Evolutionary conservation across 345 rosid species (phyloP).

Genomic region (Salix viminalis): DNA sequence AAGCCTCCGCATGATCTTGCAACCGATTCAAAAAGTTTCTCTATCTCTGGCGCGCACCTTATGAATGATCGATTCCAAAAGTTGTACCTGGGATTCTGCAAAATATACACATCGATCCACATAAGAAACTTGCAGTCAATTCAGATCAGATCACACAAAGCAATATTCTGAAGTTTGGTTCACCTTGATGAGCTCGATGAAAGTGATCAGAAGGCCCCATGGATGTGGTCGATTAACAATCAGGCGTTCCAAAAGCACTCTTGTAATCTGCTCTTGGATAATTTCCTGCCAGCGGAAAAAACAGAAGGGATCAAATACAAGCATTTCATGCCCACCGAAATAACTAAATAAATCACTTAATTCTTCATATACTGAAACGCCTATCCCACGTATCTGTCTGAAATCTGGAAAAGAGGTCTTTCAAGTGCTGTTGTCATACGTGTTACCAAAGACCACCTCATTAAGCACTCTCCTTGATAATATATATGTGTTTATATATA

Average conservation of each 20-base stretch:
- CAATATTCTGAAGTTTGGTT: background rate
- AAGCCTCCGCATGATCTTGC: slow-evolving; percentile 78
- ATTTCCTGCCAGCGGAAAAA: slow-evolving; percentile 52
- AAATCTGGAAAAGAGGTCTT: background rate
- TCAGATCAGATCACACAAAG: background rate
- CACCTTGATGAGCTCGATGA: slow-evolving; percentile 96
- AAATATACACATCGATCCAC: background rate
- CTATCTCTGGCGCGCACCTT: slow-evolving; percentile 87
- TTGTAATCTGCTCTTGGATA: slow-evolving; percentile 94
- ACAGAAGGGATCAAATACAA: background rate
- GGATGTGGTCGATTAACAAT: slow-evolving; percentile 96
- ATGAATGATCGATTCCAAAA: slow-evolving; percentile 79
- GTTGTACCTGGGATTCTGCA: slow-evolving; percentile 77
- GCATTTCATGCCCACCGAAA: background rate
- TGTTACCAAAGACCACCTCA: background rate
- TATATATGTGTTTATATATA: background rate
- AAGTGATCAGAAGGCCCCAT: slow-evolving; percentile 97
- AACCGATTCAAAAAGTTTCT: slow-evolving; percentile 76
- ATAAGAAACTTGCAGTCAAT: background rate
- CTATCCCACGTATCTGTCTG: background rate
- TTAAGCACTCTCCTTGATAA: background rate
- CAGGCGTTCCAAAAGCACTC: slow-evolving; percentile 91
- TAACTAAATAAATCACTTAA: background rate
- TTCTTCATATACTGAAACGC: background rate
- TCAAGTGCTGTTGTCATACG: background rate